These are phyloP conservation scores for Pinus tabuliformis DNA, from an alignment of 75 land plant genomes.

Conservation along the genomic window DNA sequence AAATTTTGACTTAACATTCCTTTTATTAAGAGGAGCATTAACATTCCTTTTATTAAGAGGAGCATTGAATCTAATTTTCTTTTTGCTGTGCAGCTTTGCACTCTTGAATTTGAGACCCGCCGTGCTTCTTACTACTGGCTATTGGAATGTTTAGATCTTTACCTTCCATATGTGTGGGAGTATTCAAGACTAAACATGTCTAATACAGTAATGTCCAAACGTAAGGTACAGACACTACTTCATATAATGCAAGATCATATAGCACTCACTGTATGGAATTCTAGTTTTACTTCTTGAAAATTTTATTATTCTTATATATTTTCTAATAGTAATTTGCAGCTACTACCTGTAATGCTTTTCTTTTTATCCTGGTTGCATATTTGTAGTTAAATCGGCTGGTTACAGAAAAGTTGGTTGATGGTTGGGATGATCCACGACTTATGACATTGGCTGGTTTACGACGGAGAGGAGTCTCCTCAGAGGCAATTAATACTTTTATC, in stretches of 20 bases:
- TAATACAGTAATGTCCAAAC: constrained; percentile 93
- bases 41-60: not conserved
- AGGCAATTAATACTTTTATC: constrained; percentile 87
- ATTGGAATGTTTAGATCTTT: constrained; percentile 73
- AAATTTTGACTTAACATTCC: too few species aligned
- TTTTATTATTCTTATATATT: not conserved
- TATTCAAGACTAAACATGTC: constrained; percentile 87
- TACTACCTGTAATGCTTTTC: not conserved
- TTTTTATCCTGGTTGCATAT: not conserved
- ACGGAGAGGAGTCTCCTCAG: constrained; percentile 82
- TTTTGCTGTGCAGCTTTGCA: constrained; percentile 71
- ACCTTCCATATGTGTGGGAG: constrained; percentile 99
- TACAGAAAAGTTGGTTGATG: constrained; percentile 85
- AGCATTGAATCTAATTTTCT: not conserved
- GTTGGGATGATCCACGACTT: constrained; percentile 99
- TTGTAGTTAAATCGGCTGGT: constrained; percentile 82
- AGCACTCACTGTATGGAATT: not conserved
- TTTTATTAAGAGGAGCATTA: not conserved
- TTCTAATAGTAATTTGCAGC: not conserved
- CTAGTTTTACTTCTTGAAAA: not conserved
- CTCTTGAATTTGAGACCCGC: constrained; percentile 95
- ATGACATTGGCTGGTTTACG: constrained; percentile 92
- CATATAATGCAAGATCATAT: not conserved
- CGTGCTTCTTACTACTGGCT: constrained; percentile 99
- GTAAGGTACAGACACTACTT: constrained; percentile 54